Evolutionary conservation across 768 basidiomycete genomes (phyloP).

Genomic region (Royoungia palumana): DNA sequence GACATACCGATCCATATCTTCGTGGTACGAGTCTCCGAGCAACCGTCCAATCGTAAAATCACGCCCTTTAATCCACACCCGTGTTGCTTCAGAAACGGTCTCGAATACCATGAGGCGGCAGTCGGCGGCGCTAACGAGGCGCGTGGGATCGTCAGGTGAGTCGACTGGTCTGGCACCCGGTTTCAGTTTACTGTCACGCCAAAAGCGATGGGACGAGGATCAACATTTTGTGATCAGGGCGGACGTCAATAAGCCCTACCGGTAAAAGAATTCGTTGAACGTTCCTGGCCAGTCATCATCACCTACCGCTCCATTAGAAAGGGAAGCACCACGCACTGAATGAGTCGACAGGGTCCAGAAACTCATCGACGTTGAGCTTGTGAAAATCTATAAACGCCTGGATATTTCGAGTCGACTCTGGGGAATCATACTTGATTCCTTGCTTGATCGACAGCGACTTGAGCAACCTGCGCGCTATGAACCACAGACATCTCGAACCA

Average conservation of each 20-base stretch:
- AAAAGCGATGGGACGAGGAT: background rate
- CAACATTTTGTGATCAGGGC: background rate
- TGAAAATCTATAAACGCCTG: conserved; percentile 88
- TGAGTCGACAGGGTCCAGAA: conserved; percentile 74
- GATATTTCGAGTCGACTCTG: conserved; percentile 82
- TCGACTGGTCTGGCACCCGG: conserved; percentile 74
- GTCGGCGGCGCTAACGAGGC: conserved; percentile 88
- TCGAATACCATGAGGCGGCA: conserved; percentile 96
- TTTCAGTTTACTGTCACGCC: conserved; percentile 70
- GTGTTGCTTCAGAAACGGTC: conserved; percentile 79
- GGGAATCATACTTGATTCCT: conserved; percentile 87
- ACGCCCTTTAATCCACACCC: conserved; percentile 95
- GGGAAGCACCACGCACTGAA: conserved; percentile 59
- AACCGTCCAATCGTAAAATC: conserved; percentile 83
- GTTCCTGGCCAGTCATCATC: conserved; percentile 50
- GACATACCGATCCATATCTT: conserved; percentile 63
- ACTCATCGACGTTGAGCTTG: conserved; percentile 76
- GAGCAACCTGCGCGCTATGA: conserved; percentile 58
- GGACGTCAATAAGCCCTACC: conserved; percentile 33
- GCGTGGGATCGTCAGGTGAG: conserved; percentile 65
- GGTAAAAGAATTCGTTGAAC: conserved; percentile 92
- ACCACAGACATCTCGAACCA: conserved; percentile 40
- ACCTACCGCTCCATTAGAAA: background rate
- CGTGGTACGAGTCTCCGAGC: conserved; percentile 74
- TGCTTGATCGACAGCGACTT: conserved; percentile 92